A percentile compares a stretch with the other conserved stretches of the same genome.
These are phyloP conservation scores for Sphagnum contortum DNA, from an alignment of 225 moss, liverwort and hornwort genomes.

Conservation along the genomic window DNA sequence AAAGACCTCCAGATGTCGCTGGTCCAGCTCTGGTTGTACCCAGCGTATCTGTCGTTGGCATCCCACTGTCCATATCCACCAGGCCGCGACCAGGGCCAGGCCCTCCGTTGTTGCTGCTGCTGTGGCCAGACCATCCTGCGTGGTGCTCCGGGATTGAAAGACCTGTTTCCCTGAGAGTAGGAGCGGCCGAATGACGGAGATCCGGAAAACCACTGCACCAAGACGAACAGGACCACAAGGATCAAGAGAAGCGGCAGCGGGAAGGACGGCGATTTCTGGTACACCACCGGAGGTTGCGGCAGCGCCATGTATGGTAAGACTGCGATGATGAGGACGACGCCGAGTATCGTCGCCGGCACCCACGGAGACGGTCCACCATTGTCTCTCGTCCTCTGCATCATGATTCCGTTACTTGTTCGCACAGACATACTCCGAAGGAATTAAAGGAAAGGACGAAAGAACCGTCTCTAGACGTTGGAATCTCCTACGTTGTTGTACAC, in stretches of 20 bases:
- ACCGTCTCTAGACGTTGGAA: too few relatives aligned
- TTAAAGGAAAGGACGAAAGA: too few relatives aligned
- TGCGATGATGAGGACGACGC: slow-evolving; percentile 20
- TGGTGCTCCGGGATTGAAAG: not conserved
- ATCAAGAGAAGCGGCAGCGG: slow-evolving; percentile 28
- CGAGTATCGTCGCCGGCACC: slow-evolving; percentile 27
- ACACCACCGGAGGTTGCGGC: slow-evolving; percentile 13
- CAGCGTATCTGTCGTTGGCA: slow-evolving; percentile 12
- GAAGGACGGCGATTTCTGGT: slow-evolving; percentile 5
- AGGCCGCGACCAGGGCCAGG: slow-evolving; percentile 1
- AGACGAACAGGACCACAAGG: slow-evolving; percentile 19
- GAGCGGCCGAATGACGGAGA: slow-evolving; percentile 8
- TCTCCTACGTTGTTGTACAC: too few relatives aligned
- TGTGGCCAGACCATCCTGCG: too few relatives aligned
- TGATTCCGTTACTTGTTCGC: too few relatives aligned
- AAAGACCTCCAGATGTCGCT: slow-evolving; percentile 13
- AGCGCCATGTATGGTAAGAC: slow-evolving; percentile 20
- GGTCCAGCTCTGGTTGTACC: slow-evolving; percentile 8
- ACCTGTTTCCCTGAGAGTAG: slow-evolving; percentile 11
- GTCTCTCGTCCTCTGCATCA: slow-evolving; percentile 14
- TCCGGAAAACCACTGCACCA: slow-evolving; percentile 19
- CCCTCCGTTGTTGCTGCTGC: too few relatives aligned
- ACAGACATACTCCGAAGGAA: too few relatives aligned
- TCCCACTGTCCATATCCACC: slow-evolving; percentile 3
- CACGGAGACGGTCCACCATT: slow-evolving; percentile 27